Percentiles rank a stretch among this genome's conserved stretches.
phyloP scores from a whole-genome alignment of 176 grass and related monocot genomes.

The Stipa capillata region DNA sequence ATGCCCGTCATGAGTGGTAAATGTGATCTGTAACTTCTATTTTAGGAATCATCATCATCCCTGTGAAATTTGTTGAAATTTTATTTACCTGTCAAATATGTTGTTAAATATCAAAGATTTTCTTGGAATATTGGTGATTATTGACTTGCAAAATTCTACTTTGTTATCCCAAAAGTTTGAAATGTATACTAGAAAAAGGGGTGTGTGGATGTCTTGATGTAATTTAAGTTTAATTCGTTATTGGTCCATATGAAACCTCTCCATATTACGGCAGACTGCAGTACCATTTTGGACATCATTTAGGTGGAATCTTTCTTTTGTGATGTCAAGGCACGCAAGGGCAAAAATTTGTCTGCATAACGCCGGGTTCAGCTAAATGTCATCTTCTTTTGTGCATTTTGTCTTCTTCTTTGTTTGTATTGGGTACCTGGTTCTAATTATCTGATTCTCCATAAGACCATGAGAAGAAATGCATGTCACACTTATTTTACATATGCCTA shows the following conservation, averaged over 20 bases:
- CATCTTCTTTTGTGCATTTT: background rate
- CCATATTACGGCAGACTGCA: background rate
- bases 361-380: background rate
- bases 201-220: background rate
- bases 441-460: background rate
- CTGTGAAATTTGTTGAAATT: background rate
- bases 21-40: background rate
- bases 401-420: background rate
- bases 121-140: background rate
- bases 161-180: background rate
- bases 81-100: background rate
- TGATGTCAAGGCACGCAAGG: background rate
- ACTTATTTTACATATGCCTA: background rate
- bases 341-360: background rate
- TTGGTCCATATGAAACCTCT: background rate
- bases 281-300: background rate
- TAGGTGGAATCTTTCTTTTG: background rate
- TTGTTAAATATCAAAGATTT: background rate
- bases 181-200: background rate
- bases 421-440: background rate
- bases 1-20: constrained; percentile 24
- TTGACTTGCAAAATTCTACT: background rate
- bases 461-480: background rate
- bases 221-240: background rate
- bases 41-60: background rate